Evolutionary conservation across 208 protist genomes (phyloP), one percentile per base, ranked within the genome.

Genomic region (Wallacemonas sp.): DNA sequence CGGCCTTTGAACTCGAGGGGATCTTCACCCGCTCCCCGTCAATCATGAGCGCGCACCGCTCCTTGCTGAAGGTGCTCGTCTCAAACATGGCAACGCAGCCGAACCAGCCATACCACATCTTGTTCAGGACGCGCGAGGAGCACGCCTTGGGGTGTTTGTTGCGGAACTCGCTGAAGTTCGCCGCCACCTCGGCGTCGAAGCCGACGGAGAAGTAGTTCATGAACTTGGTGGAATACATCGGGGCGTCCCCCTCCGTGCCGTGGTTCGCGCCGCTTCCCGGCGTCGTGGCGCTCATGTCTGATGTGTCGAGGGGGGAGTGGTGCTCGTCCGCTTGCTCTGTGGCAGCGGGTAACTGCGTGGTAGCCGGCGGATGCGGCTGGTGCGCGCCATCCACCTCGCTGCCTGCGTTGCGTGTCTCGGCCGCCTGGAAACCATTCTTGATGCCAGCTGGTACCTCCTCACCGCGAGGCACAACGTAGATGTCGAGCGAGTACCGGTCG

Each of bases 191-290:
- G 1, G 84, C 84, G 63, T 90, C 84, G 55, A 90, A 87, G 57
- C 84, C 77, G 22, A 87, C 76, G 25, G 84, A 90, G 59, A 87
- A 90, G 67, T 87, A 90, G 65, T 90, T 86, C 45, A 83, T 87
- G 46, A 84, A 84, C 25, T 63, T 67, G 16, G 67, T 72, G 3
- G 64, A 48, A 33, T 54, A 66, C 61, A 62, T 32, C 45, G 50
- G 31, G 3, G 5, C 48, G 26, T 33, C 26, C 0, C 23, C 48
- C 7, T 3, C 48, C 25, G 48, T 18, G 20, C 8, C 48, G 25
- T 55, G 11, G 48, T 7, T 20, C 7, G 7, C 7, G 26, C 14
- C 20, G 5, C 3, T 20, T 10, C 20, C 10, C 18, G 18, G 11
- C 7, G 1, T 5, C n/a, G 16, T 18, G 29, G 14, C 52, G 1